Percentiles rank a stretch among this genome's conserved stretches.
phyloP scores from a whole-genome alignment of 2,329 filamentous ascomycete genomes.

The Sphaerostilbella broomeana region DNA sequence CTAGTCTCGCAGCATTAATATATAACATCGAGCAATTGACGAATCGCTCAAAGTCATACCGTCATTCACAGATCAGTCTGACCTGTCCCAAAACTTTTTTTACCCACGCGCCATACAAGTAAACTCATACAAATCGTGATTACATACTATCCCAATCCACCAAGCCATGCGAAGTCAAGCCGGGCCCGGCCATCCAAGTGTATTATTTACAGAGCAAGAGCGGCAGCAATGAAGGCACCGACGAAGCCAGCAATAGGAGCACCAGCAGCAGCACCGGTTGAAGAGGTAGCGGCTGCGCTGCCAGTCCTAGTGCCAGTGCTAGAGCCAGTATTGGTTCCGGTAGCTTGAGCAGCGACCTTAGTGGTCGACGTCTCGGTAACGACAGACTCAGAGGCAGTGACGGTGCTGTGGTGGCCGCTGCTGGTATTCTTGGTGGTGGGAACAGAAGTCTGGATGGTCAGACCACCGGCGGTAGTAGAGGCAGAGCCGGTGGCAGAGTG shows the following conservation, averaged over 20 bases:
- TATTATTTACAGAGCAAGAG: slow-evolving; percentile 27
- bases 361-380: slow-evolving; percentile 15
- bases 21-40: too few relatives aligned
- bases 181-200: neutral
- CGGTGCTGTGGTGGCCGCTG: slow-evolving; percentile 10
- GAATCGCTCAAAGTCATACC: too few relatives aligned
- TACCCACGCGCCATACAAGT: too few relatives aligned
- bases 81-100: neutral
- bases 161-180: neutral
- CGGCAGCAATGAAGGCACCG: slow-evolving; percentile 26
- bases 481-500: slow-evolving; percentile 1
- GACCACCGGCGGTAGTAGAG: slow-evolving; percentile 5
- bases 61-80: too few relatives aligned
- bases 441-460: slow-evolving; percentile 8
- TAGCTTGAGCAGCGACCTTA: slow-evolving; percentile 13
- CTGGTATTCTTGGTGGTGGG: slow-evolving; percentile 8
- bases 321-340: slow-evolving; percentile 14
- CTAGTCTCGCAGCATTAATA: too few relatives aligned
- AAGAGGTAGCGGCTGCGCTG: slow-evolving; percentile 11
- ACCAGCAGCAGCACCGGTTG: slow-evolving; percentile 17
- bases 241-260: slow-evolving; percentile 24
- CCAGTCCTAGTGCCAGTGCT: too few relatives aligned
- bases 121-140: slow-evolving; percentile 11
- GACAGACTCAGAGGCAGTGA: slow-evolving; percentile 7
- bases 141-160: slow-evolving; percentile 8